Percentiles rank a stretch among this genome's conserved stretches.
Conservation (phyloP, 1,139 yeast species). For the Suhomyces bolitotheri region DNA sequence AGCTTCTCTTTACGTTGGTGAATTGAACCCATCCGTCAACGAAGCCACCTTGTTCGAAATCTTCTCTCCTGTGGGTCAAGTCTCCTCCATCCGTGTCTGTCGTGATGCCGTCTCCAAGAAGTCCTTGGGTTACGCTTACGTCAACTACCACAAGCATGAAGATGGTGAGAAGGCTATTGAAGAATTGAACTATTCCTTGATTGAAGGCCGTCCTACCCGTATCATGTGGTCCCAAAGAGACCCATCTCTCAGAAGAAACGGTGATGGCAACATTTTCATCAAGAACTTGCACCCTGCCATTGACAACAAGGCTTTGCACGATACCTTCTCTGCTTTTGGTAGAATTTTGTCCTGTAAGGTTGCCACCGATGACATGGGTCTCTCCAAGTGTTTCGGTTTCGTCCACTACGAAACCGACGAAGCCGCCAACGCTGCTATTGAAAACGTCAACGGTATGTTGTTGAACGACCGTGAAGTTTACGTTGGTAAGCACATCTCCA, state of each 20-base stretch:
- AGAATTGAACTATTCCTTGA: slow-evolving; percentile 89
- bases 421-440: slow-evolving; percentile 94
- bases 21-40: slow-evolving; percentile 87
- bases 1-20: slow-evolving; percentile 96
- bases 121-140: slow-evolving; percentile 97
- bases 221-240: slow-evolving; percentile 99
- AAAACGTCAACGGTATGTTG: slow-evolving; percentile 97
- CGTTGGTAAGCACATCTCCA: slow-evolving; percentile 93
- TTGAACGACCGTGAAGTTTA: slow-evolving; percentile 95
- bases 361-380: slow-evolving; percentile 91
- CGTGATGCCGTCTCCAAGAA: slow-evolving; percentile 98
- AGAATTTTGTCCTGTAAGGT: slow-evolving; percentile 95
- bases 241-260: slow-evolving; percentile 93
- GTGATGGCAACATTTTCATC: slow-evolving; percentile 96
- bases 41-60: slow-evolving; percentile 95
- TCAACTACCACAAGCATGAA: slow-evolving; percentile 84
- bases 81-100: slow-evolving; percentile 96
- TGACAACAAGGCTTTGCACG: slow-evolving; percentile 98
- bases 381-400: slow-evolving; percentile 95
- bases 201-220: slow-evolving; percentile 97
- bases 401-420: slow-evolving; percentile 95
- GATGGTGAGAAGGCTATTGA: slow-evolving; percentile 96
- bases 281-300: slow-evolving; percentile 98
- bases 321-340: slow-evolving; percentile 97
- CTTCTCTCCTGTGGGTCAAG: slow-evolving; percentile 94